Percentiles rank a stretch among this genome's conserved stretches.
Conservation (phyloP, 78 protist genomes). For the Isochrysis galbana region DNA sequence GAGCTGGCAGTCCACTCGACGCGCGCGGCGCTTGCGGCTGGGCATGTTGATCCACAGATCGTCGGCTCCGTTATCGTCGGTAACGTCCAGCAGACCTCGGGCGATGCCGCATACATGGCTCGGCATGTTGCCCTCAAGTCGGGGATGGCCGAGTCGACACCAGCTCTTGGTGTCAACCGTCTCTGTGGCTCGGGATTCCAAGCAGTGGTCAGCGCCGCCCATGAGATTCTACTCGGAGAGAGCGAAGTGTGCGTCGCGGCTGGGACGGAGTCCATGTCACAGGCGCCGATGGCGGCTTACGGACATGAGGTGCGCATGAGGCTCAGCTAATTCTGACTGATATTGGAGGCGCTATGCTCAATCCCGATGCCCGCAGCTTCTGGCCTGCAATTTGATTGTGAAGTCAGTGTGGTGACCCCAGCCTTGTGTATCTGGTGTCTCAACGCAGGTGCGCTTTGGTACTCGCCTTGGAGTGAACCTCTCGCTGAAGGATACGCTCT, state of each 20-base stretch:
- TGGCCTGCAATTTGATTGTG: too few species aligned
- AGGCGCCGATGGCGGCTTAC: constrained; percentile 57
- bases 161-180: constrained; percentile 67
- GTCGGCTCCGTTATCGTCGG: constrained; percentile 57
- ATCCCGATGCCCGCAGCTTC: too few species aligned
- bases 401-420: too few species aligned
- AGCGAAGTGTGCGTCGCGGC: constrained; percentile 51
- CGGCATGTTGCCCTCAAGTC: constrained; percentile 61
- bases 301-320: constrained; percentile 5
- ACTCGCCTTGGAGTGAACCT: constrained; percentile 48
- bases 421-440: too few species aligned
- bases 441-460: too few species aligned
- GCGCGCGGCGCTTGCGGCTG: constrained; percentile 44
- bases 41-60: background rate
- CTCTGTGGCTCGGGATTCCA: constrained; percentile 82
- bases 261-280: constrained; percentile 65
- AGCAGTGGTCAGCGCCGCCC: constrained; percentile 48
- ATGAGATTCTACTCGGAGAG: constrained; percentile 63
- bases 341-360: too few species aligned
- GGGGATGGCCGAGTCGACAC: constrained; percentile 38
- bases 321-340: too few species aligned
- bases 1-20: constrained; percentile 61
- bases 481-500: constrained; percentile 62
- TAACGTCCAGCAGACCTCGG: constrained; percentile 59
- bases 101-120: constrained; percentile 67